Conservation (phyloP, 371 early-diverging fungal genomes). For the Conidiobolus incongruus region DNA sequence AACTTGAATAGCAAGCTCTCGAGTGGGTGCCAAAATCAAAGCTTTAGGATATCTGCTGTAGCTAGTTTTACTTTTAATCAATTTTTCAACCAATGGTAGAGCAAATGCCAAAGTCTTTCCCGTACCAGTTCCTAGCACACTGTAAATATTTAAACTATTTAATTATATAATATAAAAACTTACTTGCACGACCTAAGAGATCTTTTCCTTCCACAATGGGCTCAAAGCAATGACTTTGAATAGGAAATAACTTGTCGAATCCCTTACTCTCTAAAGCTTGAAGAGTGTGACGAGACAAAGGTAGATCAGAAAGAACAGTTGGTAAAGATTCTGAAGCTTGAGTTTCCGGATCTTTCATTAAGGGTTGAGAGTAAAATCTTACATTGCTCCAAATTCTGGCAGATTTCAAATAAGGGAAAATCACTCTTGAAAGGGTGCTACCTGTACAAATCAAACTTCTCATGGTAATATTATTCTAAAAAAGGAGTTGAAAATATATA, state of each 20-base stretch:
- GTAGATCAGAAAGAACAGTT: too few species aligned
- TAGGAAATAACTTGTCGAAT: conserved; percentile 71
- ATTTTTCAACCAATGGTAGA: conserved; percentile 60
- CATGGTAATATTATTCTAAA: too few species aligned
- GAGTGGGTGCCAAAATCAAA: conserved; percentile 79
- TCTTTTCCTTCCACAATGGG: conserved; percentile 73
- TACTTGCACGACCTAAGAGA: conserved; percentile 77
- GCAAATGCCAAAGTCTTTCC: conserved; percentile 86
- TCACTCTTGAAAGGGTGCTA: too few species aligned
- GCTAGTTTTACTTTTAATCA: conserved; percentile 8
- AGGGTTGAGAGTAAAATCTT: too few species aligned
- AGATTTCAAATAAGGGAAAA: too few species aligned
- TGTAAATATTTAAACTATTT: not conserved
- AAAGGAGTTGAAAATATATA: too few species aligned
- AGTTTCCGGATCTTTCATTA: too few species aligned
- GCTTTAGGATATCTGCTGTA: conserved; percentile 63
- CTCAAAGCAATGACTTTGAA: conserved; percentile 70
- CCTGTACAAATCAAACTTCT: too few species aligned
- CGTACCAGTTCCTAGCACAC: conserved; percentile 53
- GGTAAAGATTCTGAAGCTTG: too few species aligned
- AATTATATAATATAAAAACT: not conserved
- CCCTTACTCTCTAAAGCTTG: too few species aligned
- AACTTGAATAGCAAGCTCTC: conserved; percentile 92
- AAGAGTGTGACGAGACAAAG: too few species aligned
- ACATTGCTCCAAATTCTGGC: too few species aligned